A percentile compares a stretch with the other conserved stretches of the same genome.
Evolutionary conservation across 805 yeast genomes (phyloP).

Genomic region (Suhomyces prunicola): DNA sequence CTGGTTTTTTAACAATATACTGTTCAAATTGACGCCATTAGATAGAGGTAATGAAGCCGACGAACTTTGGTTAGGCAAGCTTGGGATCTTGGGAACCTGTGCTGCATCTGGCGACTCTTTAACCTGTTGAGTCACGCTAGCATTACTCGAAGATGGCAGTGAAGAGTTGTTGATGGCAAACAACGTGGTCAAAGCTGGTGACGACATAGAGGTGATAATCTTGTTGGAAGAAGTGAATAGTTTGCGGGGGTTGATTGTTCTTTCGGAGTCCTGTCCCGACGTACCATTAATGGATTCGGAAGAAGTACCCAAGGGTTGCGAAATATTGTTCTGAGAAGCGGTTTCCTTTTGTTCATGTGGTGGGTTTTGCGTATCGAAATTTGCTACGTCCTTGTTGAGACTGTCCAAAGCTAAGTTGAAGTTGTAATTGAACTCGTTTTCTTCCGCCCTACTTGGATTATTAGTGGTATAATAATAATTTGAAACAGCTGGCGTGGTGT

Average conservation of each 20-base stretch:
- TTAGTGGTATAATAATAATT: conserved; percentile 5
- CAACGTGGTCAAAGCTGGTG: conserved; percentile 7
- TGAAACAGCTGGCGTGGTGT: conserved; percentile 2
- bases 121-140: not conserved
- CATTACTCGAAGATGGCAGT: not conserved
- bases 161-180: conserved; percentile 1
- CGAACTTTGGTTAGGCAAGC: conserved; percentile 9
- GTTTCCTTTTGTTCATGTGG: not conserved
- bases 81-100: conserved; percentile 1
- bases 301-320: not conserved
- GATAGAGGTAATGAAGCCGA: not conserved
- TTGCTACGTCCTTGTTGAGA: not conserved
- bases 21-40: not conserved
- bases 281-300: not conserved
- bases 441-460: not conserved
- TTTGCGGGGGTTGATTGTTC: conserved; percentile 14
- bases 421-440: not conserved
- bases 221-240: conserved; percentile 9
- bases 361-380: not conserved
- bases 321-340: too few species aligned
- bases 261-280: not conserved
- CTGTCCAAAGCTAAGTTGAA: not conserved
- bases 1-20: not conserved
- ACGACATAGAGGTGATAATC: conserved; percentile 7
- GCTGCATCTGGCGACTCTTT: not conserved